Base-by-base conservation (phyloP, 495 filamentous ascomycete species). In the Jackrogersella multiformis region DNA sequence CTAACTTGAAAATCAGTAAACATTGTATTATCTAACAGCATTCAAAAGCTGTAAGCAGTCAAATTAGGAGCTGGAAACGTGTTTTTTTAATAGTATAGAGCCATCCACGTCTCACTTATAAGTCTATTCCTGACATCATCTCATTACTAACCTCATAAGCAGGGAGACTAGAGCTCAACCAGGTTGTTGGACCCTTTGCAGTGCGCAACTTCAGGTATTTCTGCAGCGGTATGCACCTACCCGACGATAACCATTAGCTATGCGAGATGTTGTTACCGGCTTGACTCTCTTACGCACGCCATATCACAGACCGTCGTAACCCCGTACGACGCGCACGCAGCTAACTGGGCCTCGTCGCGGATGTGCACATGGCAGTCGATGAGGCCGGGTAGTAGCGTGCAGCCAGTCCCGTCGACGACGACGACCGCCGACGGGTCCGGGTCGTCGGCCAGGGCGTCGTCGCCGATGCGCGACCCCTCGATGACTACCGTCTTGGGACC, bases 281-380 rank as follows among this genome's bases (percentile, higher is more conserved):
- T n/a, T n/a, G n/a, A n/a, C n/a, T n/a, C n/a, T n/a, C n/a, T n/a
- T n/a, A n/a, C 66, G 59, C 16, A 61, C 66, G 46, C 66, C 68
- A 71, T 71, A 51, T 64, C 68, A 16, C 57, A 62, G 32, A 68
- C 63, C 0, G 64, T 67, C 15, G 58, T 63, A 26, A 71, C 63
- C 4, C 68, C 63, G 15, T 28, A 61, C 9, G 51, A 55, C 18
- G 66, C 39, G 60, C 64, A 60, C 13, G 46, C 75, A 60, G 21
- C 70, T 56, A 30, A 62, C 36, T 69, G 60, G 72, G n/a, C 82
- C 80, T 76, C 77, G 0, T 84, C 76, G 8, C 74, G 71, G 39
- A 88, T 73, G 49, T 88, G 86, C 5, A 87, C 84, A 61, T 88
- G 86, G 66, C 78, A 80, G 70, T 88, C 86, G n/a, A 87, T 85